Evolutionary conservation across 2,329 filamentous ascomycete genomes (phyloP).

Genomic region (Xylariaceae sp.): DNA sequence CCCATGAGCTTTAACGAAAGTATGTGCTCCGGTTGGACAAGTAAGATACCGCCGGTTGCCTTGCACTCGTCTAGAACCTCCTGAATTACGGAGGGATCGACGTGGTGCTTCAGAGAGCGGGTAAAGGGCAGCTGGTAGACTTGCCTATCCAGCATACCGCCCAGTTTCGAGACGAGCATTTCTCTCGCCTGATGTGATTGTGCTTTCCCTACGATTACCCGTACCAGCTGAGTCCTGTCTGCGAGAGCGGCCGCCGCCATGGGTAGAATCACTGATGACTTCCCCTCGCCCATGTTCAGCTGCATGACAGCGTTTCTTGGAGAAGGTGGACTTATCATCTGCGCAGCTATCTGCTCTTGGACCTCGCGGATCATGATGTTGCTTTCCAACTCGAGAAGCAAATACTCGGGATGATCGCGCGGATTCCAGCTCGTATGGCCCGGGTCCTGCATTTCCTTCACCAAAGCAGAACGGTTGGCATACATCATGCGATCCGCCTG

Average conservation of each 20-base stretch:
- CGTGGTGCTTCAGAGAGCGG: constrained; percentile 32
- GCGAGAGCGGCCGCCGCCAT: constrained; percentile 50
- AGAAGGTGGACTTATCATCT: constrained; percentile 41
- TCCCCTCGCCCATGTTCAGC: constrained; percentile 66
- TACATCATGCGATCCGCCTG: constrained; percentile 32
- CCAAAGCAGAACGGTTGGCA: constrained; percentile 24
- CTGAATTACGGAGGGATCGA: constrained; percentile 28
- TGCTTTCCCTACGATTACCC: constrained; percentile 54
- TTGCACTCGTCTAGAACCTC: constrained; percentile 38
- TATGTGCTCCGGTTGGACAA: constrained; percentile 57
- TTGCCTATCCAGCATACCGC: constrained; percentile 45
- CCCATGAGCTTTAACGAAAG: constrained; percentile 58
- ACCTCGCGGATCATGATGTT: constrained; percentile 52
- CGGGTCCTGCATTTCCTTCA: constrained; percentile 36
- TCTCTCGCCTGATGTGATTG: constrained; percentile 54
- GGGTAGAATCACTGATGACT: constrained; percentile 61
- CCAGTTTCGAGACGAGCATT: constrained; percentile 45
- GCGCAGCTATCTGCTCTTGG: constrained; percentile 48
- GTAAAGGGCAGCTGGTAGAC: constrained; percentile 55
- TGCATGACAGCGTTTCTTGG: constrained; percentile 50
- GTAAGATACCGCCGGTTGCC: constrained; percentile 42
- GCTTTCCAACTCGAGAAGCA: constrained; percentile 59
- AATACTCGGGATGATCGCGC: constrained; percentile 44
- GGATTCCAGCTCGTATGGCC: constrained; percentile 53
- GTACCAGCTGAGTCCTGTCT: constrained; percentile 40